Percentiles rank a stretch among this genome's conserved stretches.
These are phyloP conservation scores for Epichloe baconii DNA, from an alignment of 2,329 filamentous ascomycete genomes.

Conservation along the genomic window DNA sequence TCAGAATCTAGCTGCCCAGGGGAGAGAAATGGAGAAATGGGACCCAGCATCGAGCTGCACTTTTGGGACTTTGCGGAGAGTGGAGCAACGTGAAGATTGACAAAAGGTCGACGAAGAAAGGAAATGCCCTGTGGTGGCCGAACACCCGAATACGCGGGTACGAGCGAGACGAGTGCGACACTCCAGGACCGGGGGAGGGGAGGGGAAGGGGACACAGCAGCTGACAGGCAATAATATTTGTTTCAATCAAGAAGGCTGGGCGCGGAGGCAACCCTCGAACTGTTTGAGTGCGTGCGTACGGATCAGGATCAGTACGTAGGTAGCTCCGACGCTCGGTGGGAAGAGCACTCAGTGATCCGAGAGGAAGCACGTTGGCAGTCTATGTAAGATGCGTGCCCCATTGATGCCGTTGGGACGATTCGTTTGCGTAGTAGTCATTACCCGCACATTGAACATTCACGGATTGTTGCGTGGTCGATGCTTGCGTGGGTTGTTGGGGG, in stretches of 20 bases:
- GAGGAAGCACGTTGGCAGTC: neutral
- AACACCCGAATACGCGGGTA: neutral
- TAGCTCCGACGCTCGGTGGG: neutral
- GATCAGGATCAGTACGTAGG: too few relatives aligned
- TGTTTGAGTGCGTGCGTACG: neutral
- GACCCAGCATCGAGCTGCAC: conserved; percentile 3
- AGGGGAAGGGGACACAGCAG: neutral
- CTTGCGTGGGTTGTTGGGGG: neutral
- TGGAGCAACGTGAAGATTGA: too few relatives aligned
- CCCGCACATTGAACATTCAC: neutral
- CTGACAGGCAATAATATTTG: neutral
- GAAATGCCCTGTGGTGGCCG: neutral
- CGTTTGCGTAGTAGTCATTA: neutral
- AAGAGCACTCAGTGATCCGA: neutral
- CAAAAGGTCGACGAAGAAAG: too few relatives aligned
- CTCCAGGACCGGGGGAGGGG: neutral
- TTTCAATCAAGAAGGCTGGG: too few relatives aligned
- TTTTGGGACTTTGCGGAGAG: too few relatives aligned
- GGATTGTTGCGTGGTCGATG: neutral
- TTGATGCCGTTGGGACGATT: neutral
- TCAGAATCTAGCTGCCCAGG: conserved; percentile 3
- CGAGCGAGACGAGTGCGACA: neutral
- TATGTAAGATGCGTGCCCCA: neutral
- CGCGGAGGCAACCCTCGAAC: neutral
- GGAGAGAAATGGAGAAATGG: neutral